phyloP scores from a whole-genome alignment of 1,284 basidiomycete species.

The Bondarzewia mesenterica region DNA sequence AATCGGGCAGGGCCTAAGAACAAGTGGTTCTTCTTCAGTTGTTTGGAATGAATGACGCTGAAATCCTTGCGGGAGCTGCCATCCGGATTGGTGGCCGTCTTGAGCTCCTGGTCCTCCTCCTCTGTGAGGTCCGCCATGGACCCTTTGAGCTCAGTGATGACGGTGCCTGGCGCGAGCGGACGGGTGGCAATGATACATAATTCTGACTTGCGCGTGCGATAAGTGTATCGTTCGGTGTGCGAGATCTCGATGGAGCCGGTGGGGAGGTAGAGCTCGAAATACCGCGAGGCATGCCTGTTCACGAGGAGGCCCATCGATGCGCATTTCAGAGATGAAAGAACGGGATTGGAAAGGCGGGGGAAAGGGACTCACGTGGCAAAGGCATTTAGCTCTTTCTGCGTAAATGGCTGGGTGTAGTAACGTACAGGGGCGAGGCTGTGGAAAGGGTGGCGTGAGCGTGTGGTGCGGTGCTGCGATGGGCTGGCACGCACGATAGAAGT shows the following conservation, averaged over 20 bases:
- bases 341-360: constrained; percentile 15
- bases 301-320: constrained; percentile 14
- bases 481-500: constrained; percentile 54
- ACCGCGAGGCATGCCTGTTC: constrained; percentile 73
- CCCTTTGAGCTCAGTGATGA: constrained; percentile 78
- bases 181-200: constrained; percentile 84
- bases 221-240: constrained; percentile 77
- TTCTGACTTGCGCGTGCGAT: constrained; percentile 84
- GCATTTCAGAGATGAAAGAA: constrained; percentile 18
- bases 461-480: constrained; percentile 11
- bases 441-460: constrained; percentile 13
- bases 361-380: constrained; percentile 67
- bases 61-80: constrained; percentile 80
- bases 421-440: constrained; percentile 59
- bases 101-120: constrained; percentile 75
- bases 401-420: constrained; percentile 64
- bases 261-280: constrained; percentile 77
- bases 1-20: constrained; percentile 91
- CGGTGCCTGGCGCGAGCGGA: constrained; percentile 56
- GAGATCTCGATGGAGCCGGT: constrained; percentile 81
- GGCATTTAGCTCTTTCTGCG: constrained; percentile 76
- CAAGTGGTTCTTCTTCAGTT: constrained; percentile 87
- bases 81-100: constrained; percentile 48
- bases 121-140: constrained; percentile 81
- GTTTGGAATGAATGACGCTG: constrained; percentile 84